These are phyloP conservation scores for Lachancea mirantina DNA, from an alignment of 805 yeast species.

Conservation along the genomic window DNA sequence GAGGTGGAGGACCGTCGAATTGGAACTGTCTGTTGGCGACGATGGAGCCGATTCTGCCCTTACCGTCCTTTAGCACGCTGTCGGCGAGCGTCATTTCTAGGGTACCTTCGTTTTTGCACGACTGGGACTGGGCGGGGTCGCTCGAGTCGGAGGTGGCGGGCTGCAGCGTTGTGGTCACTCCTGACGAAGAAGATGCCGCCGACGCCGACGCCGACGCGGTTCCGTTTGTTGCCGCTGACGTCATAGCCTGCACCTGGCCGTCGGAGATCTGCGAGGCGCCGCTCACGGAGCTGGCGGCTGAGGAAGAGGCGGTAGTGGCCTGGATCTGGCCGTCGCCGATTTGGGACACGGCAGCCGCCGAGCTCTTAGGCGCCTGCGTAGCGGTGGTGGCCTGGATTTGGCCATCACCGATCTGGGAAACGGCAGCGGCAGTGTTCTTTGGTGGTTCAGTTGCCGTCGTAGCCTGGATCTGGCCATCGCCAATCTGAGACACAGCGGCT, in stretches of 20 bases:
- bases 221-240: conserved; percentile 16
- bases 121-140: conserved; percentile 33
- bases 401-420: conserved; percentile 37
- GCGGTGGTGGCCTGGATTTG: conserved; percentile 33
- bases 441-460: conserved; percentile 27
- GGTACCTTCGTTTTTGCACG: conserved; percentile 44
- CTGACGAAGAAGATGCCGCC: conserved; percentile 16
- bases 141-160: conserved; percentile 38
- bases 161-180: conserved; percentile 53
- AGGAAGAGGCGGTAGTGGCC: conserved; percentile 17
- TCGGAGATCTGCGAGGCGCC: conserved; percentile 16
- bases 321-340: conserved; percentile 25
- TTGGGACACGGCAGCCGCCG: conserved; percentile 31
- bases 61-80: conserved; percentile 47
- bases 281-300: conserved; percentile 26
- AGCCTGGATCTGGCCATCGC: conserved; percentile 26
- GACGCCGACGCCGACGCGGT: conserved; percentile 23
- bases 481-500: conserved; percentile 32
- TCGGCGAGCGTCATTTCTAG: conserved; percentile 48
- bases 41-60: conserved; percentile 69
- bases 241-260: conserved; percentile 17
- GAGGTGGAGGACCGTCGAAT: conserved; percentile 83
- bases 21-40: conserved; percentile 82
- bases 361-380: conserved; percentile 15
- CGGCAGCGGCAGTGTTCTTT: conserved; percentile 20